A percentile compares a stretch with the other conserved stretches of the same genome.
phyloP scores from a whole-genome alignment of 2,329 filamentous ascomycete genomes.

The Corynespora cassiicola region DNA sequence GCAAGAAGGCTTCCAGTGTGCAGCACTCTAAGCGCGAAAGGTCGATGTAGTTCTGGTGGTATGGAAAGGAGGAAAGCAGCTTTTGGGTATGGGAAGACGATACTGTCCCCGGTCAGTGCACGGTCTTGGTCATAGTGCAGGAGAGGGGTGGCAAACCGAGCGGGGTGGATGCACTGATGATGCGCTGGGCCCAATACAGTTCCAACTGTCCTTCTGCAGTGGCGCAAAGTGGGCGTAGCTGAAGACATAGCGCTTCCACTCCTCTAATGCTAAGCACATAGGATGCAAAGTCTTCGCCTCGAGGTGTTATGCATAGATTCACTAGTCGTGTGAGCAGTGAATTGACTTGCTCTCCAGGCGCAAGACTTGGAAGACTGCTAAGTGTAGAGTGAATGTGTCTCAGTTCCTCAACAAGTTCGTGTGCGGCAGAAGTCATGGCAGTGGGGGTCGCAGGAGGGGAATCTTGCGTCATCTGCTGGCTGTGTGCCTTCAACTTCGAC shows the following conservation, averaged over 20 bases:
- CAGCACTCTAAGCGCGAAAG: slow-evolving; percentile 56
- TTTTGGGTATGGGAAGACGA: slow-evolving; percentile 12
- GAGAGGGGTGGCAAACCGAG: neutral
- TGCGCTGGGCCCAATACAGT: slow-evolving; percentile 50
- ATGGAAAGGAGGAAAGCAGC: slow-evolving; percentile 53
- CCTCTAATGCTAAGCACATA: slow-evolving; percentile 39
- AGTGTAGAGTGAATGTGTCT: slow-evolving; percentile 22
- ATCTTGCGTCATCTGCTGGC: too few species aligned
- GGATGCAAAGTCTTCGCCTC: slow-evolving; percentile 23
- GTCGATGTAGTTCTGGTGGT: slow-evolving; percentile 58
- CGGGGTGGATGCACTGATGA: slow-evolving; percentile 22
- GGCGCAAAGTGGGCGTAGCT: slow-evolving; percentile 52
- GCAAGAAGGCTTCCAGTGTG: slow-evolving; percentile 47
- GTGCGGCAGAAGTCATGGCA: slow-evolving; percentile 16
- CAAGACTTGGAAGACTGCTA: slow-evolving; percentile 25
- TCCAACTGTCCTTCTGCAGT: slow-evolving; percentile 56
- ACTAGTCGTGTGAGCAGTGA: slow-evolving; percentile 46
- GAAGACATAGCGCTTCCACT: slow-evolving; percentile 41
- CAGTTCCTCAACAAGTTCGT: slow-evolving; percentile 29
- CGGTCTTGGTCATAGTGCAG: neutral
- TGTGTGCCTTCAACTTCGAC: too few species aligned
- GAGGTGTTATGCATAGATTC: slow-evolving; percentile 38
- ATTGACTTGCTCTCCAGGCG: slow-evolving; percentile 42
- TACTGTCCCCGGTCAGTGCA: too few species aligned
- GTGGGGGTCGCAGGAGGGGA: slow-evolving; percentile 35